These are phyloP conservation scores for Calycina herbarum DNA, from an alignment of 2,329 filamentous ascomycete genomes.

Conservation along the genomic window DNA sequence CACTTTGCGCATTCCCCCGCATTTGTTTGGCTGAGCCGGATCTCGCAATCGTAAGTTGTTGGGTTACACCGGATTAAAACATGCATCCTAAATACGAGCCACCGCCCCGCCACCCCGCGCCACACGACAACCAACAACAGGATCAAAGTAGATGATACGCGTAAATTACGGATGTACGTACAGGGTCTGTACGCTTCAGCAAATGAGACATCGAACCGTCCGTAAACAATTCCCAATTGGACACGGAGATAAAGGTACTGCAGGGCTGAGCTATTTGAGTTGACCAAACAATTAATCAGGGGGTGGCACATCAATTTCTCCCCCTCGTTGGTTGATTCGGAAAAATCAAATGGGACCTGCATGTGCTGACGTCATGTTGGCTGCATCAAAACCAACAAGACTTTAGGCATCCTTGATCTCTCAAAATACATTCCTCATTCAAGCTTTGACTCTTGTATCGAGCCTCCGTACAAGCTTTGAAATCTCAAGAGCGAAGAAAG, in stretches of 20 bases:
- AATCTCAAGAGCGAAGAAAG: background rate
- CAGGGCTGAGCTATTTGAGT: background rate
- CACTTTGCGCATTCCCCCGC: background rate
- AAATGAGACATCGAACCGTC: background rate
- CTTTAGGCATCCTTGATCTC: background rate
- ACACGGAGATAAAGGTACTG: background rate
- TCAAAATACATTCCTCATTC: background rate
- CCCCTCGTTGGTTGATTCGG: background rate
- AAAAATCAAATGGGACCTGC: background rate
- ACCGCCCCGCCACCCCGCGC: background rate
- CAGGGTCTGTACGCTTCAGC: background rate
- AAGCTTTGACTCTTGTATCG: background rate
- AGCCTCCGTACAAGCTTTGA: background rate
- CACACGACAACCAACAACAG: background rate
- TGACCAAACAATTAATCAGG: background rate
- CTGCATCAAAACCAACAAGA: background rate
- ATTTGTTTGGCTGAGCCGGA: background rate
- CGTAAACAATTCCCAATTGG: background rate
- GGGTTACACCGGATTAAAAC: background rate
- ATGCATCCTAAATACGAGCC: background rate
- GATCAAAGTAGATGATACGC: background rate
- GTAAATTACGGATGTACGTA: background rate
- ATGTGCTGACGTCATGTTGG: background rate
- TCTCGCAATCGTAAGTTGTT: background rate
- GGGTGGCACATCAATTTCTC: background rate